Conservation (phyloP, 805 yeast species). For the Wickerhamomyces bovis region DNA sequence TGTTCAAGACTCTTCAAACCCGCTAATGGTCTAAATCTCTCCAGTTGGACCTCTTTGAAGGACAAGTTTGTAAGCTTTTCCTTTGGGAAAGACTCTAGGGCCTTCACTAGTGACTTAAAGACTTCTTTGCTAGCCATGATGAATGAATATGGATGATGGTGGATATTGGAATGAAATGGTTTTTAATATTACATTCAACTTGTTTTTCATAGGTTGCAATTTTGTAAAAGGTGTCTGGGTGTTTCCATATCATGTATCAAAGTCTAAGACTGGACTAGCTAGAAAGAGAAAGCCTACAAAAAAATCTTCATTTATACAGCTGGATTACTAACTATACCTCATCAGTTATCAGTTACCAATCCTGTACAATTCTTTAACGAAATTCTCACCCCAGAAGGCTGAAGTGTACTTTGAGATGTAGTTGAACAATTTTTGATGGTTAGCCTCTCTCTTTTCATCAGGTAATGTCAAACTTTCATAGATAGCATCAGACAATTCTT, state of each 20-base stretch:
- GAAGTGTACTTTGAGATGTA: conserved; percentile 93
- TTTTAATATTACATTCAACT: background rate
- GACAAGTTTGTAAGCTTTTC: conserved; percentile 66
- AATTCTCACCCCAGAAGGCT: conserved; percentile 94
- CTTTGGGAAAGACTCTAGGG: conserved; percentile 58
- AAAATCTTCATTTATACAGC: no score
- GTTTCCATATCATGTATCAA: background rate
- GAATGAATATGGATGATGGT: background rate
- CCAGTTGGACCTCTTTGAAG: conserved; percentile 61
- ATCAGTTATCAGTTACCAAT: conserved; percentile 16
- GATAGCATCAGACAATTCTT: conserved; percentile 82
- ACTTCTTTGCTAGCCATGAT: conserved; percentile 33
- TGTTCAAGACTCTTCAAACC: conserved; percentile 37
- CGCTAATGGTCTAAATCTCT: conserved; percentile 47
- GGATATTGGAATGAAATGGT: background rate
- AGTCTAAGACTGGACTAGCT: no score
- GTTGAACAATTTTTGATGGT: conserved; percentile 76
- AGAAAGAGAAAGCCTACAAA: no score
- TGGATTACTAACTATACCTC: background rate
- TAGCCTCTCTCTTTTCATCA: conserved; percentile 69
- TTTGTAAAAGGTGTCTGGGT: background rate
- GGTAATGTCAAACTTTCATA: conserved; percentile 83
- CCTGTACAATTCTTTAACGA: conserved; percentile 76
- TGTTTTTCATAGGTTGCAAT: background rate
- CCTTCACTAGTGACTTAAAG: conserved; percentile 49